Base-by-base conservation (phyloP, 805 yeast genomes). In the Schwanniomyces sp. region DNA sequence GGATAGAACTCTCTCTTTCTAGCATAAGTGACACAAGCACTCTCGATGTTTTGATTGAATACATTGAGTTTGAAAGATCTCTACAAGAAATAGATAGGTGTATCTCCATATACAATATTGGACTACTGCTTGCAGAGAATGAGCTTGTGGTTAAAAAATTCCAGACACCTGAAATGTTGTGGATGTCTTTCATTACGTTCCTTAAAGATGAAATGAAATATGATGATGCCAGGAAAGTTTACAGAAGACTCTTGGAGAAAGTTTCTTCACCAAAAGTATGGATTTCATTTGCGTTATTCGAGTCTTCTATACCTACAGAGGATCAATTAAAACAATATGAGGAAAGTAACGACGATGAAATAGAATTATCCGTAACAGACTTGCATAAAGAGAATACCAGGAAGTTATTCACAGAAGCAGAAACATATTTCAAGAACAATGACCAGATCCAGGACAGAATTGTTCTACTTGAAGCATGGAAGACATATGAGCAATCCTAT, bases 251-350 rank as follows among this genome's bases (percentile, higher is more conserved):
- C 18, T 52, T 81, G 11, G 58, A 53, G 5, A 40, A 56, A 24
- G 64, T 70, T 4, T 58, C 60, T 8, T 37, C 45, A 17, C 44
- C 55, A 1, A 51, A 52, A 16, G 46, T 54, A 7, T 86, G 94
- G 89, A 76, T 86, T 11, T 73, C 82, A 24, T 76, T 73, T 56
- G 96, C 96, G 1, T 64, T 81, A 52, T 86, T 87, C 62, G 96
- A 89, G 61, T 69, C 86, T 2, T 71, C 84, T 0, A 75, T 84
- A 0, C 90, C 90, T 7, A 75, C 84, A 0, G 72, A 73, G 0
- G 71, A 67, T 17, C 87, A 84, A 52, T 49, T 81, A n/a, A 57
- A 56, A 14, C 61, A 62, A 18, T 73, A 72, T 48, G 76, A 75
- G 10, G 69, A 64, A 17, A 78, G 74, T 34, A 76, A 66, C 11